phyloP scores from a whole-genome alignment of 2,329 filamentous ascomycete genomes.

The Bisporella sp. region DNA sequence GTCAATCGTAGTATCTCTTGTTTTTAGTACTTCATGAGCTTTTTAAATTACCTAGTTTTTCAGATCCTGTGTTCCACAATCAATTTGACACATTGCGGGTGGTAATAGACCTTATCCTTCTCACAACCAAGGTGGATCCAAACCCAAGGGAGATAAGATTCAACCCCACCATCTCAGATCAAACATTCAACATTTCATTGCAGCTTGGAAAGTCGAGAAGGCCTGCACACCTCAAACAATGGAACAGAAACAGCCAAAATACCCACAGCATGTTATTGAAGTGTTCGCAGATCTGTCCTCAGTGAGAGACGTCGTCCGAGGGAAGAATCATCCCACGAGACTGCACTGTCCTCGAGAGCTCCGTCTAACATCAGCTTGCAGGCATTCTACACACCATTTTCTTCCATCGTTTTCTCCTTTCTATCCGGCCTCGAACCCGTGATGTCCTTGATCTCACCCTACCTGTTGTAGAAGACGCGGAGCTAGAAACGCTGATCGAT shows the following conservation, averaged over 20 bases:
- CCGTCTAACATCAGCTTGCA: constrained; percentile 30
- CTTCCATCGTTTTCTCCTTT: constrained; percentile 96
- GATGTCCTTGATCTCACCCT: constrained; percentile 88
- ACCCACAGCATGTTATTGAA: constrained; percentile 88
- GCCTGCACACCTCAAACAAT: constrained; percentile 32
- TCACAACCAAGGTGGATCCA: too few species aligned
- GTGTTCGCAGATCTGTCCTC: constrained; percentile 86
- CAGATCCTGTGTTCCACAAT: too few species aligned
- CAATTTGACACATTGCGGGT: too few species aligned
- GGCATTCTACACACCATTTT: constrained; percentile 95
- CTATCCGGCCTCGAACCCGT: constrained; percentile 72
- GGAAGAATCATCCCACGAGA: constrained; percentile 35
- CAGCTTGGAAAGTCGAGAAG: too few species aligned
- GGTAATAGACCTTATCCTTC: too few species aligned
- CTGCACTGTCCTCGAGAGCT: not conserved
- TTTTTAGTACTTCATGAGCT: too few species aligned
- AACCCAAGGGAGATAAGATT: not conserved
- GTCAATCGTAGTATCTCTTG: too few species aligned
- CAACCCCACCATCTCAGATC: not conserved
- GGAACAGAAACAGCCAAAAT: constrained; percentile 51
- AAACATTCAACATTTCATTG: not conserved
- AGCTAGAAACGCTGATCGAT: constrained; percentile 90
- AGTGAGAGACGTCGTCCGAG: constrained; percentile 89
- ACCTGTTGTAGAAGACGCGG: constrained; percentile 81
- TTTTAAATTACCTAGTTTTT: too few species aligned